Evolutionary conservation across 495 filamentous ascomycete species (phyloP), one percentile per base, ranked within the genome.

Genomic region (Aspergillus homomorphus): DNA sequence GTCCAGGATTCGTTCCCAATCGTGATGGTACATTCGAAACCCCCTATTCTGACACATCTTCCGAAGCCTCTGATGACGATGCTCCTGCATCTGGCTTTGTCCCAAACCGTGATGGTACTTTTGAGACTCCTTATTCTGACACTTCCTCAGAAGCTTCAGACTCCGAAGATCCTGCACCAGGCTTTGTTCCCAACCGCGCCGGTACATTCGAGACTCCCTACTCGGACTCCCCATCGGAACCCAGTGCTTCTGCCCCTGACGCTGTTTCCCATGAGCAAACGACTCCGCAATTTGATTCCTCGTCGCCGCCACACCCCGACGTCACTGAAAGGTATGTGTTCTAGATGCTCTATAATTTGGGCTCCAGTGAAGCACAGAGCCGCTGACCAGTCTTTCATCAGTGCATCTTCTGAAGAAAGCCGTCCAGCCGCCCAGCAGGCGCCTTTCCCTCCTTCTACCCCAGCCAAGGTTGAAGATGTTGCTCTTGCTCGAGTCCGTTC

Each of bases 401-500:
- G 58, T 51, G 14, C 26, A 0, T 57, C 58, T 51, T 56, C 50
- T 0, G 33, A 56, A 46, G 42, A 55, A 38, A 57, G 64, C 38
- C 62, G 49, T 38, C 59, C 56, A 12, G 54, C 54, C 28, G 33
- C 57, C 3, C 54, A 54, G 24, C 53, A 53, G 42, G 41, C 58
- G 10, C 14, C 57, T 12, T 24, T 60, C 4, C 65, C 67, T 24
- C 58, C 68, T 0, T 45, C 65, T 1, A 71, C 61, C 18, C 68
- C 66, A 18, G 58, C 60, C 2, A 62, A 61, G 49, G 44, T 62
- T 30, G 62, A 67, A 22, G 56, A 64, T 14, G 60, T 65, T 28
- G 65, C 69, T n/a, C 61, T 73, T 16, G 69, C 66, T 9, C 64
- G 68, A 22, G 72, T 64, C 41, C 74, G 77, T 23, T 66, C 65